phyloP scores from a whole-genome alignment of 768 basidiomycete genomes.

The Steccherinum ochraceum region DNA sequence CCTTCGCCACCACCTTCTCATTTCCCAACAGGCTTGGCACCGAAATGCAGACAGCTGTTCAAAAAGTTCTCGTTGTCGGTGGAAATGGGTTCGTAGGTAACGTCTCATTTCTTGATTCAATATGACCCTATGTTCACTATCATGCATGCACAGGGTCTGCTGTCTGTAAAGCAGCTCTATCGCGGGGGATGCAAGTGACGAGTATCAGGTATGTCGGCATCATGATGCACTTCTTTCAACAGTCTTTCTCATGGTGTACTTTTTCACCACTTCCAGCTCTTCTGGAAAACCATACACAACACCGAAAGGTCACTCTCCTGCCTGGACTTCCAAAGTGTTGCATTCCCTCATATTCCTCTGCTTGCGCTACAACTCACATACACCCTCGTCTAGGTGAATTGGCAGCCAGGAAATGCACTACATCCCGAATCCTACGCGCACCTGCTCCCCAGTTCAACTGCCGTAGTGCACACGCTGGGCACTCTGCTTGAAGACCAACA shows the following conservation, averaged over 20 bases:
- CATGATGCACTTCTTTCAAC: not conserved
- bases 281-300: constrained; percentile 83
- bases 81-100: constrained; percentile 96
- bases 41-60: constrained; percentile 29
- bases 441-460: constrained; percentile 59
- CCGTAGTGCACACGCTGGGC: constrained; percentile 92
- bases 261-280: constrained; percentile 41
- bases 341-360: constrained; percentile 1
- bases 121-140: not conserved
- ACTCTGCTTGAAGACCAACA: constrained; percentile 73
- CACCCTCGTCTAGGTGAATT: constrained; percentile 58
- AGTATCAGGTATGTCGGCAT: constrained; percentile 66
- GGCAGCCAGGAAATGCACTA: constrained; percentile 82
- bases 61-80: constrained; percentile 87
- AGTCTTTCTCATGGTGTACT: not conserved
- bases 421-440: constrained; percentile 65
- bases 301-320: constrained; percentile 84
- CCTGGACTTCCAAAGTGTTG: constrained; percentile 74
- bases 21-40: too few relatives aligned
- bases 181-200: constrained; percentile 79
- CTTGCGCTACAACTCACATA: not conserved
- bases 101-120: not conserved
- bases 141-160: constrained; percentile 64
- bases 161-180: constrained; percentile 82
- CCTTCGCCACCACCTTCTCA: too few relatives aligned